Conservation (phyloP, 2,329 filamentous ascomycete species). For the Fusarium circinatum region DNA sequence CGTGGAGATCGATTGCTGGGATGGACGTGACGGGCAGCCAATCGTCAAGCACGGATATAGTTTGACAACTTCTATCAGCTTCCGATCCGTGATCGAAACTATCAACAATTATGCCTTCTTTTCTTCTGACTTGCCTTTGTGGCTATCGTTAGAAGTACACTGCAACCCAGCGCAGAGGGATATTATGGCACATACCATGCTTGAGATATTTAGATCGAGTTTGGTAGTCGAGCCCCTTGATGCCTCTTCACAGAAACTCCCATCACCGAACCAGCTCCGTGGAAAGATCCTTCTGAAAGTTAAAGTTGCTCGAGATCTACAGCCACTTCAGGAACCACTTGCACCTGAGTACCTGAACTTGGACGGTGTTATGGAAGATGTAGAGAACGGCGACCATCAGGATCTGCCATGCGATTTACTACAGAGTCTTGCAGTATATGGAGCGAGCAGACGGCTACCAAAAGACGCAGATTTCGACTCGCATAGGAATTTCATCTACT, state of each 20-base stretch:
- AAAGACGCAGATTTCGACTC: neutral
- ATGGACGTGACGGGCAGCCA: conserved; percentile 17
- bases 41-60: conserved; percentile 30
- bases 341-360: neutral
- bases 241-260: neutral
- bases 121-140: conserved; percentile 15
- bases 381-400: accelerated
- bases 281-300: conserved; percentile 20
- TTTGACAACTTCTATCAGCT: conserved; percentile 17
- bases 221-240: neutral
- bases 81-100: neutral
- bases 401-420: neutral
- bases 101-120: conserved; percentile 9
- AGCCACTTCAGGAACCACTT: neutral
- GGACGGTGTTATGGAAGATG: accelerated
- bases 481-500: conserved; percentile 16
- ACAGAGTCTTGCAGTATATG: conserved; percentile 19
- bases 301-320: neutral
- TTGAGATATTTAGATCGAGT: neutral
- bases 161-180: neutral
- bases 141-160: conserved; percentile 21
- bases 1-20: conserved; percentile 24
- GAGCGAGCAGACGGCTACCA: conserved; percentile 10
- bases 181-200: conserved; percentile 17
- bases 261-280: neutral